Conservation (phyloP, 441 rosid genomes). For the Daphne laureola region DNA sequence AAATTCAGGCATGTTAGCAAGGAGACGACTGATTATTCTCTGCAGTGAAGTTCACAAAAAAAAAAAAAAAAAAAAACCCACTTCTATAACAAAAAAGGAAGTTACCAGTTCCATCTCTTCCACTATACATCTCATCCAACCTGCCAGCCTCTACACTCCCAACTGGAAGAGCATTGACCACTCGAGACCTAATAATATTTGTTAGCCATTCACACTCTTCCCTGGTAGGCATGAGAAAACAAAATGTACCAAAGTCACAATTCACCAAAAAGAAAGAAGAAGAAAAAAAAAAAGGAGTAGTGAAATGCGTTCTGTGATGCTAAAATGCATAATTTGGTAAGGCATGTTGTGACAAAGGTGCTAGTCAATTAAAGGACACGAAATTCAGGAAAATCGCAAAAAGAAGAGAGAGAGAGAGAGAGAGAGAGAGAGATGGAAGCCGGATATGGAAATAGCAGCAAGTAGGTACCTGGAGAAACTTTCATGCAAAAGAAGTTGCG, state of each 20-base stretch:
- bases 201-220: conserved; percentile 72
- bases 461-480: conserved; percentile 67
- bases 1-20: conserved; percentile 16
- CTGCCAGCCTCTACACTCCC: conserved; percentile 22
- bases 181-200: conserved; percentile 66
- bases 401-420: not conserved
- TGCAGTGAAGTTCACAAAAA: too few relatives aligned
- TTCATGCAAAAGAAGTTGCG: conserved; percentile 66
- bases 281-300: too few relatives aligned
- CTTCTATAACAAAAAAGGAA: too few relatives aligned
- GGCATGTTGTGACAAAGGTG: not conserved
- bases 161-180: conserved; percentile 33
- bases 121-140: conserved; percentile 15
- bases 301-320: not conserved
- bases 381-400: not conserved
- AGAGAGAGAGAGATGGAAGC: not conserved
- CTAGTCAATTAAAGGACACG: too few relatives aligned
- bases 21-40: conserved; percentile 8
- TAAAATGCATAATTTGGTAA: conserved; percentile 3
- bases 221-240: conserved; percentile 42
- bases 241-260: conserved; percentile 11
- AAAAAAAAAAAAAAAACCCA: too few relatives aligned
- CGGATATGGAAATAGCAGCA: not conserved
- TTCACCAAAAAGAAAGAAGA: too few relatives aligned
- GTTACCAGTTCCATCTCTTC: conserved; percentile 33